Percentiles rank a stretch among this genome's conserved stretches.
These are phyloP conservation scores for Raphanus raphanistrum DNA, from an alignment of 345 rosid species.

Conservation along the genomic window DNA sequence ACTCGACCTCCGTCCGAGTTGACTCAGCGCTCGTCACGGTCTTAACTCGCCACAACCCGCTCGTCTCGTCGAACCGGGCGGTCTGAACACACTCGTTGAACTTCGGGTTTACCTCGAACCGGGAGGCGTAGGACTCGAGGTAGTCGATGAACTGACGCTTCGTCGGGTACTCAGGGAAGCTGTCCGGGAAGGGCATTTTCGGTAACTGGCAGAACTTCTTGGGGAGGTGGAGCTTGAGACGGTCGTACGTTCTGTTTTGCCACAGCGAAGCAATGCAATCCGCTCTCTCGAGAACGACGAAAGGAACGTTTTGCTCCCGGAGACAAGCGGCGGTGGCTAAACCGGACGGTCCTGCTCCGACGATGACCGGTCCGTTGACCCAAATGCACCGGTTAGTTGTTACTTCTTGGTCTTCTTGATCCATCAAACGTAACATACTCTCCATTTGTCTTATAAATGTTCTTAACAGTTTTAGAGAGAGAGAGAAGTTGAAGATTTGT, in stretches of 20 bases:
- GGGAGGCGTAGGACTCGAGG: not conserved
- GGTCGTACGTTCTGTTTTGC: not conserved
- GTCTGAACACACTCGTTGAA: not conserved
- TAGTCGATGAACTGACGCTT: not conserved
- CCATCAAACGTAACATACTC: constrained; percentile 42
- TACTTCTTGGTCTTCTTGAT: constrained; percentile 45
- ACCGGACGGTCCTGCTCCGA: constrained; percentile 60
- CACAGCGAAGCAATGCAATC: not conserved
- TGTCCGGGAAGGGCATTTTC: constrained; percentile 6
- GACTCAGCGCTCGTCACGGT: constrained; percentile 49
- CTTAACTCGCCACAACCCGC: constrained; percentile 42
- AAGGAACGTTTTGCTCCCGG: not conserved
- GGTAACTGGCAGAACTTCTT: not conserved
- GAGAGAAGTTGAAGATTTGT: not conserved
- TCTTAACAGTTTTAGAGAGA: not conserved
- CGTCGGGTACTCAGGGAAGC: not conserved
- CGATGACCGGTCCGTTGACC: constrained; percentile 83
- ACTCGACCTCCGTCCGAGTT: constrained; percentile 16
- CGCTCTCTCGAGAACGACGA: not conserved
- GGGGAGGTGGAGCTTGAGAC: not conserved
- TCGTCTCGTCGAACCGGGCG: not conserved
- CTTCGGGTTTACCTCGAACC: not conserved
- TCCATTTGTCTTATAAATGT: constrained; percentile 39
- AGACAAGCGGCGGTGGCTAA: not conserved
- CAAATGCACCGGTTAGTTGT: constrained; percentile 50